These are phyloP conservation scores for Picea abies DNA, from an alignment of 83 land plant species.

Conservation along the genomic window DNA sequence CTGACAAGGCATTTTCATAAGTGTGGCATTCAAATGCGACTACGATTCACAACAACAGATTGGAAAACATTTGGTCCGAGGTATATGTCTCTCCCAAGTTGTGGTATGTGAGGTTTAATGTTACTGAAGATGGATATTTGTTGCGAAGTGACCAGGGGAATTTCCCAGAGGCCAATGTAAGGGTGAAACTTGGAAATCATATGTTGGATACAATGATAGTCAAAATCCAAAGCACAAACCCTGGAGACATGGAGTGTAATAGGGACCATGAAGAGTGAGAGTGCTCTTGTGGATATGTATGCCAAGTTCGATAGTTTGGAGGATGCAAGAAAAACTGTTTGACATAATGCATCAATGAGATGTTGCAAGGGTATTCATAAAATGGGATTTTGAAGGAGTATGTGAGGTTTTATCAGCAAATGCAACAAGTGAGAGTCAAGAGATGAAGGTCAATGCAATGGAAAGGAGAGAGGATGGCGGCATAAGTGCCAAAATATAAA, in stretches of 20 bases:
- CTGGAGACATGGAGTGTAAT: background rate
- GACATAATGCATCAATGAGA: too few relatives aligned
- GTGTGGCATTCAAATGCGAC: constrained; percentile 85
- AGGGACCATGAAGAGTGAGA: too few relatives aligned
- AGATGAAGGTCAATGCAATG: too few relatives aligned
- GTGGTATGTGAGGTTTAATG: constrained; percentile 66
- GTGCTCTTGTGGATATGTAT: too few relatives aligned
- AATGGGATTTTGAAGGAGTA: too few relatives aligned
- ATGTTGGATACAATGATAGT: constrained; percentile 16
- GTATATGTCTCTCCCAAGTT: constrained; percentile 69
- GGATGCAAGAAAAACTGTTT: too few relatives aligned
- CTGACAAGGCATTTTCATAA: constrained; percentile 87
- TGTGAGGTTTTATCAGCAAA: too few relatives aligned
- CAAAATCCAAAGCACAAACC: constrained; percentile 24
- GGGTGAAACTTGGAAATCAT: constrained; percentile 44
- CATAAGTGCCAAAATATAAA: too few relatives aligned
- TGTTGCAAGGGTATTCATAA: too few relatives aligned
- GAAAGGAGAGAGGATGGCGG: too few relatives aligned
- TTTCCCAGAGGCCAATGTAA: constrained; percentile 38
- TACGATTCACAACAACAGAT: constrained; percentile 40
- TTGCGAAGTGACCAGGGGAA: constrained; percentile 20
- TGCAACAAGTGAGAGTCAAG: too few relatives aligned
- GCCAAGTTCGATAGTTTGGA: too few relatives aligned
- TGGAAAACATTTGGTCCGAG: constrained; percentile 37
- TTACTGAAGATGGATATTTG: constrained; percentile 64